Conservation (phyloP, 129 eudicot species). For the Scalesia atractyloides region DNA sequence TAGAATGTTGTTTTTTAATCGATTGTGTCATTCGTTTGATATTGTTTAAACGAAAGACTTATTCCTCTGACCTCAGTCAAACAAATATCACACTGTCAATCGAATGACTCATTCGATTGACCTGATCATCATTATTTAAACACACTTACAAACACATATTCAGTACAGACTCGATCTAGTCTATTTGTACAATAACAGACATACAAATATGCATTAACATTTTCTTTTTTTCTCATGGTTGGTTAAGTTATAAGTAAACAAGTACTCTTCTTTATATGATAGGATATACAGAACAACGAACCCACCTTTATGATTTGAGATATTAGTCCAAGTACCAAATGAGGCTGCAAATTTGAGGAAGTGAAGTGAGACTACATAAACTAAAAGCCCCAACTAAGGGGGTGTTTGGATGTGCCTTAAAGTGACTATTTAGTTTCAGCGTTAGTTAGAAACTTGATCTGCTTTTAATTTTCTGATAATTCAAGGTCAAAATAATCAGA, state of each 20-base stretch:
- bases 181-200: too few species aligned
- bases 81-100: too few species aligned
- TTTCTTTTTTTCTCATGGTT: slow-evolving; percentile 3
- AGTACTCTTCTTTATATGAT: not conserved
- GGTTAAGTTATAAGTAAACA: slow-evolving; percentile 7
- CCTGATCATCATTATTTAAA: too few species aligned
- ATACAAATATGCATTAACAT: too few species aligned
- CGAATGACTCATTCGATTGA: too few species aligned
- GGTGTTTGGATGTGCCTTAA: slow-evolving; percentile 3
- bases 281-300: slow-evolving; percentile 5
- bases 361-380: slow-evolving; percentile 17
- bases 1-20: too few species aligned
- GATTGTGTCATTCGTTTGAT: too few species aligned
- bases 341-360: slow-evolving; percentile 65
- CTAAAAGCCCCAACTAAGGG: slow-evolving; percentile 21
- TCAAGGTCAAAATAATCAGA: not conserved
- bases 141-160: too few species aligned
- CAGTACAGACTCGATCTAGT: too few species aligned
- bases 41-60: too few species aligned
- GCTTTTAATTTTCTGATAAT: not conserved
- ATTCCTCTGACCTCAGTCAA: too few species aligned
- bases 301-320: slow-evolving; percentile 93
- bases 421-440: not conserved
- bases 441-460: not conserved
- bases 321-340: slow-evolving; percentile 86